These are phyloP conservation scores for Rubia tinctorum DNA, from an alignment of 305 asterid genomes.

Conservation along the genomic window DNA sequence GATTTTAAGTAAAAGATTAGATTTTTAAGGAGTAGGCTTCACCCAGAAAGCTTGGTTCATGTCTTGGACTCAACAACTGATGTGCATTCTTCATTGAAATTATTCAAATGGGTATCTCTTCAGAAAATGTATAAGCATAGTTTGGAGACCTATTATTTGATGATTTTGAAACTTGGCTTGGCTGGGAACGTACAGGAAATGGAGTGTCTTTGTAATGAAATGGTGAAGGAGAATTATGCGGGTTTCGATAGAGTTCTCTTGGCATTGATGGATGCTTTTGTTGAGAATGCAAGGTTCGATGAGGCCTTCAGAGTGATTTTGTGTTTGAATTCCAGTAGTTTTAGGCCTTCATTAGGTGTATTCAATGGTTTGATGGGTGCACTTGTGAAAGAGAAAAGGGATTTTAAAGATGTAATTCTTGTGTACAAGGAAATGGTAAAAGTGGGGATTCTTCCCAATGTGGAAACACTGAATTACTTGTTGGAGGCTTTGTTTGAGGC, in stretches of 20 bases:
- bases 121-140: conserved; percentile 57
- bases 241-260: conserved; percentile 49
- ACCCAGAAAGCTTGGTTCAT: conserved; percentile 48
- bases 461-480: conserved; percentile 62
- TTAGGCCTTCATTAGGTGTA: conserved; percentile 40
- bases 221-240: conserved; percentile 53
- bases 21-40: conserved; percentile 46
- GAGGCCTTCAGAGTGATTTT: conserved; percentile 71
- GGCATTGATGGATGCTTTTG: conserved; percentile 54
- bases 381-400: conserved; percentile 51
- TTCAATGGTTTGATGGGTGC: conserved; percentile 57
- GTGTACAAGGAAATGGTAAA: conserved; percentile 87
- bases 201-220: conserved; percentile 67
- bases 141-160: conserved; percentile 49
- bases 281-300: conserved; percentile 39
- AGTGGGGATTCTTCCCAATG: conserved; percentile 58
- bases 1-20: conserved; percentile 54
- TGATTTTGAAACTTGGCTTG: conserved; percentile 76
- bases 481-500: conserved; percentile 70
- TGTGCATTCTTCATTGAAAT: conserved; percentile 57
- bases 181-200: conserved; percentile 63
- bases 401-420: conserved; percentile 69
- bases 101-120: conserved; percentile 83
- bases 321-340: conserved; percentile 49
- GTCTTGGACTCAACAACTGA: conserved; percentile 59